Base-by-base conservation (phyloP, 202 grass and related monocot species). In the Dendrocalamus latiflorus region DNA sequence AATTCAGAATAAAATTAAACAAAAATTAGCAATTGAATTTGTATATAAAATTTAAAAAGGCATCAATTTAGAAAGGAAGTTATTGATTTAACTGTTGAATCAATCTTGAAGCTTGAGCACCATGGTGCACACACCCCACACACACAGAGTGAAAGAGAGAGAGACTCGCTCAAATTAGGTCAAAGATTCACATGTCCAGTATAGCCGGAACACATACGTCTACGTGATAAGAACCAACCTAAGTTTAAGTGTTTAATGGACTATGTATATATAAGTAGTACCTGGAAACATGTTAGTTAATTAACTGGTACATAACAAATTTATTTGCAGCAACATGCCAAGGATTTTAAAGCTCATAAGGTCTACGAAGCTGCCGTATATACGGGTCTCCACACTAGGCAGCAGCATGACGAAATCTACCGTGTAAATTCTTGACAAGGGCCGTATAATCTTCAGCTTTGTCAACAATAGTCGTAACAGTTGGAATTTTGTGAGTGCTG, bases 351-450 rank as follows among this genome's bases (percentile, higher is more conserved):
- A 25, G 48, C 59, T 9, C 58, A 8, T 48, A 39, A 20, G 7
- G 59, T 73, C 6, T 67, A 73, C 38, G 15, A 72, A 18, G 42
- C 70, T 69, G 50, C 86, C 41, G 60, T 67, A 17, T 79, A 67
- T 68, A 74, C 59, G 67, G 74, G 85, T 87, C 65, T 26, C 61
- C 66, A 41, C 56, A 47, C 26, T 72, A 49, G 81, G 81, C n/a
- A 59, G 75, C 86, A 84, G 65, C 61, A 84, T 80, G 86, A 84
- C 60, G 33, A 25, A 45, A 42, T 70, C 57, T 61, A 51, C 70
- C n/a, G 4, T 42, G 50, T 44, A n/a, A 49, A n/a, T 49, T 49
- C 50, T 28, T 49, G 74, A n/a, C n/a, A n/a, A n/a, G n/a, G n/a
- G n/a, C n/a, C n/a, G n/a, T n/a, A n/a, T n/a, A n/a, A n/a, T n/a